Evolutionary conservation across 805 yeast genomes (phyloP).

Genomic region (Lachancea nothofagi): DNA sequence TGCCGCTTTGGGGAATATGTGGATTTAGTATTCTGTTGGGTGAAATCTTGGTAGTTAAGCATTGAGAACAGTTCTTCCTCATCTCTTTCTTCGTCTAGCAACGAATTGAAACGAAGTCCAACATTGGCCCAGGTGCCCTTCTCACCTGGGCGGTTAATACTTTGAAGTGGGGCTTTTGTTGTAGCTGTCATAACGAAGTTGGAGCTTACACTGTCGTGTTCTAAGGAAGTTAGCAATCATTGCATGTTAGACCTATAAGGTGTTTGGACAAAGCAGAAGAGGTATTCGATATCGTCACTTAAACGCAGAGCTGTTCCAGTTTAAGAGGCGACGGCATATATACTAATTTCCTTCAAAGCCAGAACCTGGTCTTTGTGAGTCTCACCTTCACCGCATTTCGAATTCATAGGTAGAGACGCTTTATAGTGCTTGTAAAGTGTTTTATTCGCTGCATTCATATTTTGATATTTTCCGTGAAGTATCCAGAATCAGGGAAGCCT

Average conservation of each 20-base stretch:
- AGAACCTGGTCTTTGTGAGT: too few relatives aligned
- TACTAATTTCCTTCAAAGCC: too few relatives aligned
- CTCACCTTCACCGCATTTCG: too few relatives aligned
- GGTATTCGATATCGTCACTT: neutral
- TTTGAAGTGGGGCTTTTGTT: neutral
- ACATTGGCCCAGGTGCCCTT: neutral
- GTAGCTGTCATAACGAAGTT: neutral
- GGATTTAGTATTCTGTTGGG: neutral
- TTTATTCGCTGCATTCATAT: too few relatives aligned
- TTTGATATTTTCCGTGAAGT: too few relatives aligned
- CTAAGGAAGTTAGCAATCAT: constrained; percentile 4
- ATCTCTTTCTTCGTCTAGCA: neutral
- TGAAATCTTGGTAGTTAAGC: neutral
- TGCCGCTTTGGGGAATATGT: too few relatives aligned
- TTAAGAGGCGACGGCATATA: too few relatives aligned
- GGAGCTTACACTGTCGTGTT: constrained; percentile 13
- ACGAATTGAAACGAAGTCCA: neutral
- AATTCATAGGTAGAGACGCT: too few relatives aligned
- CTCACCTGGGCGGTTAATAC: neutral
- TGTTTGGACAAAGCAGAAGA: neutral
- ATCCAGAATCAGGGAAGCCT: too few relatives aligned
- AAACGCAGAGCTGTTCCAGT: too few relatives aligned
- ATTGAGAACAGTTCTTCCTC: neutral
- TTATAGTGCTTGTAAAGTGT: too few relatives aligned
- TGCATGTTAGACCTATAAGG: neutral